These are phyloP conservation scores for Urtica urens DNA, from an alignment of 306 rosid genomes.

Conservation along the genomic window DNA sequence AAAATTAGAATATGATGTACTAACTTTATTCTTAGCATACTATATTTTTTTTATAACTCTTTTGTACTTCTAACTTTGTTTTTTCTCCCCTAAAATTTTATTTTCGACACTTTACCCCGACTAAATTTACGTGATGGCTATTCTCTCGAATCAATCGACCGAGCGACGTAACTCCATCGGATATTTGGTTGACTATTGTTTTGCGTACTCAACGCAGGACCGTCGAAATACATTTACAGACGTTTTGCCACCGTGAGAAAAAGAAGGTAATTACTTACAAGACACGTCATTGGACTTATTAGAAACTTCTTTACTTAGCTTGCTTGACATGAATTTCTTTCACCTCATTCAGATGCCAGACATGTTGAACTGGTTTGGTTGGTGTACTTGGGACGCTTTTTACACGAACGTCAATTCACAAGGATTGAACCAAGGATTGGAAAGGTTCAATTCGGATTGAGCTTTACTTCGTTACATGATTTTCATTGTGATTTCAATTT, in stretches of 20 bases:
- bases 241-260: slow-evolving; percentile 66
- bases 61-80: too few species aligned
- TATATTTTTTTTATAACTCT: too few species aligned
- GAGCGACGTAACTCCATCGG: not conserved
- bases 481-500: too few species aligned
- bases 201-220: slow-evolving; percentile 29
- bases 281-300: not conserved
- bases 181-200: slow-evolving; percentile 3
- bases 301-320: not conserved
- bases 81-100: too few species aligned
- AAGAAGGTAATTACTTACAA: slow-evolving; percentile 55
- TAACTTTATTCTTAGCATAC: too few species aligned
- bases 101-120: too few species aligned
- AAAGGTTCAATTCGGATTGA: too few species aligned
- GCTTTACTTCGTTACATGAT: too few species aligned
- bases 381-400: slow-evolving; percentile 99
- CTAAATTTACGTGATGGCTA: too few species aligned
- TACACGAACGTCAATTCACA: slow-evolving; percentile 69
- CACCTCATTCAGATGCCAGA: slow-evolving; percentile 65
- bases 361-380: slow-evolving; percentile 89
- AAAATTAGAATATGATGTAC: too few species aligned
- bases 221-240: slow-evolving; percentile 70
- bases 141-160: too few species aligned
- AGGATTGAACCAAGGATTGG: slow-evolving; percentile 67
- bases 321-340: not conserved